Evolutionary conservation across 208 protist genomes (phyloP).

Genomic region (Crithidia brevicula): DNA sequence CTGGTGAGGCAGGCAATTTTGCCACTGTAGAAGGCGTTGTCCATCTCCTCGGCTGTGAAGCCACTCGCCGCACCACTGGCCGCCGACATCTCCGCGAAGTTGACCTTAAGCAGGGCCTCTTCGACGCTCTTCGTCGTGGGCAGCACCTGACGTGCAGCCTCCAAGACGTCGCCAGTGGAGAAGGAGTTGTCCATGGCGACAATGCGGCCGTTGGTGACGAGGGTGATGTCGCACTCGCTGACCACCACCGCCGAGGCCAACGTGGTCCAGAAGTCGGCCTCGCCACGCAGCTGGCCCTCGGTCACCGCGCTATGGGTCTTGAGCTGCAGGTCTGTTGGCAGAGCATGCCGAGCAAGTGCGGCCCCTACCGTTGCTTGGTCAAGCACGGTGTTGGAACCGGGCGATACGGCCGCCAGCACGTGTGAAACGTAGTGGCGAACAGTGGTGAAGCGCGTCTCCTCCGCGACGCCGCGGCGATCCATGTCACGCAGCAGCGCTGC

Average conservation of each 20-base stretch:
- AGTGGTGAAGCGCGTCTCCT: constrained; percentile 3
- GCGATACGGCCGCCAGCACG: not conserved
- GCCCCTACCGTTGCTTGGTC: constrained; percentile 13
- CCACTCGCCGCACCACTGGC: constrained; percentile 13
- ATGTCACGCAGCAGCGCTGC: constrained; percentile 11
- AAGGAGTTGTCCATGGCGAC: constrained; percentile 45
- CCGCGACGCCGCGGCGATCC: not conserved
- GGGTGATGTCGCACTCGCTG: not conserved
- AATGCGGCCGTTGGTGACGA: constrained; percentile 59
- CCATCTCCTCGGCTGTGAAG: constrained; percentile 33
- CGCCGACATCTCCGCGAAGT: constrained; percentile 40
- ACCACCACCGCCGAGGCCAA: not conserved
- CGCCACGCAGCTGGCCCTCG: not conserved
- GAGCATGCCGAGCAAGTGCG: constrained; percentile 7
- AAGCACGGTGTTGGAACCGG: too few relatives aligned
- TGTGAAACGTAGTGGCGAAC: constrained; percentile 19
- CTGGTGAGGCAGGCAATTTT: constrained; percentile 46
- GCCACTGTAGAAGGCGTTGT: constrained; percentile 44
- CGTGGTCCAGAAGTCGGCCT: constrained; percentile 9
- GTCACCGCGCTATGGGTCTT: not conserved
- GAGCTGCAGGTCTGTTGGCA: constrained; percentile 15
- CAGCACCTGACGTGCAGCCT: constrained; percentile 19
- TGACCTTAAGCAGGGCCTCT: constrained; percentile 32
- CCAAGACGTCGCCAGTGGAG: constrained; percentile 39
- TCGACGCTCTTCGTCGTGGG: constrained; percentile 29